Percentiles rank a stretch among this genome's conserved stretches.
These are phyloP conservation scores for Neurospora sp. DNA, from an alignment of 495 filamentous ascomycete species.

Conservation along the genomic window DNA sequence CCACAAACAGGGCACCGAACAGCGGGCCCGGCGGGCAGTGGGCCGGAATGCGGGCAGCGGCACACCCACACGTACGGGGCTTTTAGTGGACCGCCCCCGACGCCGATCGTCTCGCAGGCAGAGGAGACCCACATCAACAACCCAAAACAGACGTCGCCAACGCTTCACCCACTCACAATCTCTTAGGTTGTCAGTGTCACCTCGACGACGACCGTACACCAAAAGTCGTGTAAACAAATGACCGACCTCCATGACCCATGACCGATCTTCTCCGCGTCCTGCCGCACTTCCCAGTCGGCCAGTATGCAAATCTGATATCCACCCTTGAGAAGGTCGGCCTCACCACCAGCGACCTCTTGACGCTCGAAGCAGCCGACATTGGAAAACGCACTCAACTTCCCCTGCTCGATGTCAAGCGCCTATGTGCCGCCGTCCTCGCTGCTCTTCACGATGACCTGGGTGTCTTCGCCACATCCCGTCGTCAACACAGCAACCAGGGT, in stretches of 20 bases:
- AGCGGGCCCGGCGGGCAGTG: not conserved
- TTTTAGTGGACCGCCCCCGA: not conserved
- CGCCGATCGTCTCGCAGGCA: not conserved
- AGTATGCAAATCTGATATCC: conserved; percentile 65
- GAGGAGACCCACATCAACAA: not conserved
- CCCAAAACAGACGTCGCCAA: not conserved
- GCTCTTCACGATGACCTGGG: conserved; percentile 59
- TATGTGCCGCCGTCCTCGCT: conserved; percentile 52
- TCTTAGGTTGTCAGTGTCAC: not conserved
- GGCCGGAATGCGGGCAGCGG: not conserved
- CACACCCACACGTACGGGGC: not conserved
- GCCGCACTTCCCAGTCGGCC: conserved; percentile 61
- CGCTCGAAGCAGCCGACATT: conserved; percentile 71
- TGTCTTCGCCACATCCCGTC: conserved; percentile 11
- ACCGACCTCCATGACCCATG: conserved; percentile 37
- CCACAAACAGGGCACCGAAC: not conserved
- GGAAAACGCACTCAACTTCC: conserved; percentile 79
- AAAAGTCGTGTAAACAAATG: not conserved
- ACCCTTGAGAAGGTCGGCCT: conserved; percentile 65
- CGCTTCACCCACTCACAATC: not conserved
- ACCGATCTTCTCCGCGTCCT: conserved; percentile 82
- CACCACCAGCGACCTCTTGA: conserved; percentile 76
- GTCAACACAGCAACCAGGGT: not conserved
- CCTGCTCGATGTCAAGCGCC: conserved; percentile 62
- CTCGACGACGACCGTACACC: not conserved